Conservation (phyloP, 2,329 filamentous ascomycete species). For the Fusarium devonianum region DNA sequence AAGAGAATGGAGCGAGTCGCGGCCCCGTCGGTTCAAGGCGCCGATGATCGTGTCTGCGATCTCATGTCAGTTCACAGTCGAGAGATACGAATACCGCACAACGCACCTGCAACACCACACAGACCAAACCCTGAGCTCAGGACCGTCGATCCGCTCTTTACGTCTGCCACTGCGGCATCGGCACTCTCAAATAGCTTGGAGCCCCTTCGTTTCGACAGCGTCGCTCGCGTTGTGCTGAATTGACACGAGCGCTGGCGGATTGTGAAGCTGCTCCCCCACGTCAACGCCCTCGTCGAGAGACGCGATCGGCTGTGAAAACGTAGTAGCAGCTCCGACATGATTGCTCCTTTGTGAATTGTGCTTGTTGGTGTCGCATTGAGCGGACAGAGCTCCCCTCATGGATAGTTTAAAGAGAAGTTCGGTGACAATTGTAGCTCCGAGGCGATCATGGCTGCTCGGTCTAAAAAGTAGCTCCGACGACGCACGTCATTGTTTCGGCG, state of each 20-base stretch:
- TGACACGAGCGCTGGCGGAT: constrained; percentile 16
- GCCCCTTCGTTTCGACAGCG: constrained; percentile 12
- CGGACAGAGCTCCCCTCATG: constrained; percentile 12
- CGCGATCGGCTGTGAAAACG: constrained; percentile 7
- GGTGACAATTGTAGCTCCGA: constrained; percentile 25
- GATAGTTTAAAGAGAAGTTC: constrained; percentile 33
- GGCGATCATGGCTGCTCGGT: constrained; percentile 1
- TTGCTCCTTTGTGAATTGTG: constrained; percentile 1
- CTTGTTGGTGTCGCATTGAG: neutral
- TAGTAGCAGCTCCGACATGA: constrained; percentile 27
- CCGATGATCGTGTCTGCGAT: constrained; percentile 77
- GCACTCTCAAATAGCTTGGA: constrained; percentile 63
- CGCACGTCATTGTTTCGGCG: constrained; percentile 32
- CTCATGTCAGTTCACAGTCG: constrained; percentile 17
- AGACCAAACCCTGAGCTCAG: constrained; percentile 84
- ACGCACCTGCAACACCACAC: constrained; percentile 73
- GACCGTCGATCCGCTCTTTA: constrained; percentile 73
- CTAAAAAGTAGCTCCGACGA: constrained; percentile 20
- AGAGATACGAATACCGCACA: neutral
- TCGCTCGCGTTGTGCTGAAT: constrained; percentile 31
- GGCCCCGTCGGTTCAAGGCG: constrained; percentile 67
- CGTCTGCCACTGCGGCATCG: constrained; percentile 73
- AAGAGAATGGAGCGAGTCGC: constrained; percentile 68
- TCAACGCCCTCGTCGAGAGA: constrained; percentile 16
- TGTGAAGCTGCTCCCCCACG: constrained; percentile 36